Evolutionary conservation across 768 basidiomycete genomes (phyloP), one percentile per base, ranked within the genome.

Genomic region (Termitomyces sp.): DNA sequence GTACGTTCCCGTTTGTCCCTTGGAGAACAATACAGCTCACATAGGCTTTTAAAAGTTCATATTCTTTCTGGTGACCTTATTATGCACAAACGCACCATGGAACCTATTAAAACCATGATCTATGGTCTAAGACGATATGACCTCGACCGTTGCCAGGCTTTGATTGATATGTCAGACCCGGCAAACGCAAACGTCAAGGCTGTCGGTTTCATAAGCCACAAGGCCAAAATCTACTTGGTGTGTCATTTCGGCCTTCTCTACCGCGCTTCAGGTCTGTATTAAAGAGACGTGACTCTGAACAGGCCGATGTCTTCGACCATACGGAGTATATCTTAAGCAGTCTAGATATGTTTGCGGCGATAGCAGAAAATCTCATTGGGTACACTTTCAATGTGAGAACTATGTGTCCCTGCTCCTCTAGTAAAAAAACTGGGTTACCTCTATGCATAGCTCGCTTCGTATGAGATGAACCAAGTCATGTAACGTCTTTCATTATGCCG

Each of bases 391-490:
- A 90, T 69, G 86, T 88, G 51, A 27, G 84, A 50, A 42, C 30
- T 15, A 54, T 49, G 7, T 33, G 49, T 48, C 7, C 18, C 22
- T 24, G 37, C 27, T 15, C 24, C 27, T 41, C 27, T 63, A n/a
- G 47, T 37, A 30, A 4, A 20, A 20, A 46, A 30, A n/a, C n/a
- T 50, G 24, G 42, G n/a, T 13, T 5, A 31, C 8, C 30, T n/a
- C 3, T 20, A 12, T 24, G 11, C 7, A 20, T 65, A 89, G 88
- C 80, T 87, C 73, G 81, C 85, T 16, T 85, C 87, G 12, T 86
- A 89, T 67, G 83, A 89, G 63, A 89, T 85, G 86, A 89, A 89
- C 67, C 77, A 85, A 68, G 83, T 85, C 50, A 90, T 91, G 87
- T 82, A 66, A 42, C 41, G 9, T 55, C 24, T 22, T 8, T 36